These are phyloP conservation scores for Rubia tinctorum DNA, from an alignment of 305 asterid genomes.

Conservation along the genomic window DNA sequence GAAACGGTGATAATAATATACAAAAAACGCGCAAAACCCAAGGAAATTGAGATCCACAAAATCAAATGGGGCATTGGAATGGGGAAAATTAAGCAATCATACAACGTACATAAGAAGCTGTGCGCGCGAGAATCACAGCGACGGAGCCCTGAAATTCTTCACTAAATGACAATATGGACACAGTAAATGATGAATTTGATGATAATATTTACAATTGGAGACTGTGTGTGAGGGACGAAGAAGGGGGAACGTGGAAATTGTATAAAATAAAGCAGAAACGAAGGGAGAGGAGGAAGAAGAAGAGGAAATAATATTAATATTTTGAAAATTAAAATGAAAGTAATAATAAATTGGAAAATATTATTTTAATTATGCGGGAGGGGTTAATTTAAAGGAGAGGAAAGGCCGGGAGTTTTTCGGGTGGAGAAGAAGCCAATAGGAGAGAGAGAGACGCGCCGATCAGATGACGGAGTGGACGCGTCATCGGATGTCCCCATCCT, in stretches of 20 bases:
- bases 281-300: constrained; percentile 14
- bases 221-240: constrained; percentile 17
- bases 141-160: constrained; percentile 30
- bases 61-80: constrained; percentile 15
- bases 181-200: not conserved
- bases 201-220: not conserved
- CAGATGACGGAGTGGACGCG: constrained; percentile 18
- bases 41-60: constrained; percentile 29
- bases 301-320: constrained; percentile 7
- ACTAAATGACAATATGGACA: constrained; percentile 13
- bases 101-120: constrained; percentile 61
- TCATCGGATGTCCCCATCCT: constrained; percentile 6
- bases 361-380: not conserved
- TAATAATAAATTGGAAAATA: not conserved
- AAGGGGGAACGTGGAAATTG: constrained; percentile 22
- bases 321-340: not conserved
- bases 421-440: constrained; percentile 9
- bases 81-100: constrained; percentile 10
- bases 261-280: constrained; percentile 11
- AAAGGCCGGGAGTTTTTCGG: constrained; percentile 30
- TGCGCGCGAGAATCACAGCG: constrained; percentile 27
- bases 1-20: not conserved
- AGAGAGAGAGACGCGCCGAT: constrained; percentile 22
- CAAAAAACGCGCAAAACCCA: not conserved
- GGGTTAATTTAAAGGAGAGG: constrained; percentile 20